Conservation (phyloP, 2,329 filamentous ascomycete species). For the Lasiodiplodia theobromae region DNA sequence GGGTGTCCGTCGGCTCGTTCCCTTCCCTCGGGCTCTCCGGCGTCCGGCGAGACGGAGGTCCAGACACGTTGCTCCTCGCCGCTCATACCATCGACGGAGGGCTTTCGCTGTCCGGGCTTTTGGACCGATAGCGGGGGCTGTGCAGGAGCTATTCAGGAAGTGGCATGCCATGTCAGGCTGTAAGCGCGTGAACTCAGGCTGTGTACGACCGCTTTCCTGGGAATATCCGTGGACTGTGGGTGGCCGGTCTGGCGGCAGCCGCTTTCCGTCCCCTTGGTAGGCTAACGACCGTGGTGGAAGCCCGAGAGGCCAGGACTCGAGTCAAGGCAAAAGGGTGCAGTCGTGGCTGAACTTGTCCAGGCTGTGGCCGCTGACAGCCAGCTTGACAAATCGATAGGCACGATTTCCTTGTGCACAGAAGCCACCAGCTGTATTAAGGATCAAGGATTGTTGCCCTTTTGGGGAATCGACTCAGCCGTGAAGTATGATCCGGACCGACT, state of each 20-base stretch:
- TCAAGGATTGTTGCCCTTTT: conserved; percentile 21
- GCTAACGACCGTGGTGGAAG: neutral
- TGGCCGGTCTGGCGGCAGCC: conserved; percentile 2
- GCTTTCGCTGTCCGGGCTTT: neutral
- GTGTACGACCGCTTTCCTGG: neutral
- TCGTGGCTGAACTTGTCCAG: conserved; percentile 6
- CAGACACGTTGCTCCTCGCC: conserved; percentile 2
- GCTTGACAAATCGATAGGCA: conserved; percentile 21
- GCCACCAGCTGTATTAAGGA: conserved; percentile 27
- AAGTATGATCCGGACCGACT: conserved; percentile 24
- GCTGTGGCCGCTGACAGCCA: conserved; percentile 2
- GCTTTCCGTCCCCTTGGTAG: conserved; percentile 8
- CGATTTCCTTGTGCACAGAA: conserved; percentile 8
- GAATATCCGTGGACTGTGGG: neutral
- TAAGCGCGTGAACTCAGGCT: conserved; percentile 14
- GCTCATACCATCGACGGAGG: neutral
- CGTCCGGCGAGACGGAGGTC: conserved; percentile 1
- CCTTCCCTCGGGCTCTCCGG: conserved; percentile 6
- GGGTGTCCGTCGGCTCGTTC: conserved; percentile 1
- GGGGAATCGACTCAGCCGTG: conserved; percentile 22
- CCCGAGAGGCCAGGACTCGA: conserved; percentile 14
- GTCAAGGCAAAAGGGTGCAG: neutral
- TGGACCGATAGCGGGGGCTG: conserved; percentile 20
- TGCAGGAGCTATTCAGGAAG: conserved; percentile 11
- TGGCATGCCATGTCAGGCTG: conserved; percentile 3